phyloP scores from a whole-genome alignment of 768 basidiomycete species.

The Boletellus ananas region DNA sequence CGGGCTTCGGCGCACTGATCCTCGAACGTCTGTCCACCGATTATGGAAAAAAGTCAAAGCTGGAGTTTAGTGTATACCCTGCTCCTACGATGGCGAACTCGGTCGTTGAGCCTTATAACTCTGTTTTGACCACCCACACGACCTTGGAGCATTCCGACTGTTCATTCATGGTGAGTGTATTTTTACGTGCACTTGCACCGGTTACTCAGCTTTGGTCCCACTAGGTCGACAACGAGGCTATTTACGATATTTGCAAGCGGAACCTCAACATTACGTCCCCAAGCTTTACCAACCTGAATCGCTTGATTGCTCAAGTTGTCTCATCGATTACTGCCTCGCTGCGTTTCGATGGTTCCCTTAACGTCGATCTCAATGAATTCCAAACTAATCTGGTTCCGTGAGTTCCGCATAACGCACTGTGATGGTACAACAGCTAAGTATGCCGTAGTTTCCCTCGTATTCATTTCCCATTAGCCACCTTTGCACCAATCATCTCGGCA shows the following conservation, averaged over 20 bases:
- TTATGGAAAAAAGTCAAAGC: constrained; percentile 98
- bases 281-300: constrained; percentile 91
- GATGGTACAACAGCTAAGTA: neutral
- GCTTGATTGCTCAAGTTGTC: constrained; percentile 97
- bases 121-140: constrained; percentile 94
- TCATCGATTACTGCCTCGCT: constrained; percentile 95
- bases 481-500: constrained; percentile 89
- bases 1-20: constrained; percentile 94
- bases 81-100: constrained; percentile 91
- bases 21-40: constrained; percentile 94
- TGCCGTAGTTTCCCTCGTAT: constrained; percentile 85
- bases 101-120: constrained; percentile 98
- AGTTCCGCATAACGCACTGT: constrained; percentile 31
- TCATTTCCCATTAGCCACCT: constrained; percentile 97
- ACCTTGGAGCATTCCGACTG: constrained; percentile 99
- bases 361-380: constrained; percentile 90
- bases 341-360: constrained; percentile 60
- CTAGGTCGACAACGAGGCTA: constrained; percentile 81
- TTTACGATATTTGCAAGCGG: constrained; percentile 79
- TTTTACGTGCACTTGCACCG: constrained; percentile 3
- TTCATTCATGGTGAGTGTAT: constrained; percentile 84
- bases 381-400: constrained; percentile 98
- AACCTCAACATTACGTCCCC: constrained; percentile 84
- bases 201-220: constrained; percentile 5
- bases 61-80: constrained; percentile 97